A percentile compares a stretch with the other conserved stretches of the same genome.
Evolutionary conservation across 2,329 filamentous ascomycete species (phyloP).

Genomic region (Emergomyces africanus): DNA sequence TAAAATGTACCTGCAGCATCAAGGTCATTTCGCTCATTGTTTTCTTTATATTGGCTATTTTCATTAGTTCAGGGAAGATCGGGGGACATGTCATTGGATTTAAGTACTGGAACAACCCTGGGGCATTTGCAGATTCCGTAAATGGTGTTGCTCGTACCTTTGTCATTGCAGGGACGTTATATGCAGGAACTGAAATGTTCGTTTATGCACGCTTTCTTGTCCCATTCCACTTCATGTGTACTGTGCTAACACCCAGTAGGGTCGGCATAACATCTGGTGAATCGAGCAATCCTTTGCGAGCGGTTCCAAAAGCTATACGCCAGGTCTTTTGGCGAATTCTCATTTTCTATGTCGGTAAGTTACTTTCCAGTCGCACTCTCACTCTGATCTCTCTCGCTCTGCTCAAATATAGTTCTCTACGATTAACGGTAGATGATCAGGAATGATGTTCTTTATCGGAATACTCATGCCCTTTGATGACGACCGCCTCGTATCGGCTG

Average conservation of each 20-base stretch:
- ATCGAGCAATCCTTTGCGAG: slow-evolving; percentile 31
- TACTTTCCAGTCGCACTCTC: not conserved
- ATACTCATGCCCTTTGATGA: slow-evolving; percentile 61
- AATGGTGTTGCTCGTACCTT: slow-evolving; percentile 26
- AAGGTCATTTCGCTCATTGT: slow-evolving; percentile 21
- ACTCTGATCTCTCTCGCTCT: not conserved
- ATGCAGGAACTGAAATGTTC: slow-evolving; percentile 24
- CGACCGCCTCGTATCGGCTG: slow-evolving; percentile 47
- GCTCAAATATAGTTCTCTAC: not conserved
- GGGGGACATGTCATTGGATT: slow-evolving; percentile 21
- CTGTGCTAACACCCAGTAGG: slow-evolving; percentile 12
- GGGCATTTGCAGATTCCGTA: slow-evolving; percentile 22
- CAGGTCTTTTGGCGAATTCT: slow-evolving; percentile 32
- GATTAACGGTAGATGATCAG: slow-evolving; percentile 19
- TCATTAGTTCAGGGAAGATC: slow-evolving; percentile 22
- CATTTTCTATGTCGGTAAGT: slow-evolving; percentile 46
- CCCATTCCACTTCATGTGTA: no score
- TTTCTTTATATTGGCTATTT: slow-evolving; percentile 23
- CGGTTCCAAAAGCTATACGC: slow-evolving; percentile 32
- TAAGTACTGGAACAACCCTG: slow-evolving; percentile 26
- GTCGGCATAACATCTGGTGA: slow-evolving; percentile 26
- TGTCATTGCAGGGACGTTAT: slow-evolving; percentile 22
- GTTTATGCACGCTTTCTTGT: not conserved
- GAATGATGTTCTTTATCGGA: slow-evolving; percentile 60
- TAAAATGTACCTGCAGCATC: slow-evolving; percentile 13